Base-by-base conservation (phyloP, 768 basidiomycete genomes). In the Leccinum aurantiacum region DNA sequence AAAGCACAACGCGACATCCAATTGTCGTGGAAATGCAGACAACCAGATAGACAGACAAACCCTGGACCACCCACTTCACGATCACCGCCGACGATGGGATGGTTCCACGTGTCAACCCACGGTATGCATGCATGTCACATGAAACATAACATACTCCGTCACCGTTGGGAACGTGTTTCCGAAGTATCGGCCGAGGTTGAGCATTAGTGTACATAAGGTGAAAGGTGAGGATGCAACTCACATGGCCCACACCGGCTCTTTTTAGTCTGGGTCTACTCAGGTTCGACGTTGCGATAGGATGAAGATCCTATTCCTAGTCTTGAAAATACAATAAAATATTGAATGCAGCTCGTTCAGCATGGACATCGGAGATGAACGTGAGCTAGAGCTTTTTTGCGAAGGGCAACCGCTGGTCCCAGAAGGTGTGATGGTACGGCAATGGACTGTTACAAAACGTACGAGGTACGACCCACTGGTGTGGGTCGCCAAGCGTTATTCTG, bases 351-450 rank as follows among this genome's bases (percentile, higher is more conserved):
- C 25, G 29, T 53, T 35, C 44, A 46, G 14, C 29, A 52, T 33
- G 25, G 60, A 52, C 64, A 31, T 52, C 63, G 63, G 63, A 64
- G 44, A 64, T 64, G 64, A 66, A 57, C 55, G 56, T 64, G 63
- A 41, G 38, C 38, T 1, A 13, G 10, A 35, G 33, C n/a, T 19
- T 19, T 27, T 11, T 54, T 41, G 51, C 29, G 44, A 48, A 53
- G 15, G 58, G 29, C n/a, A 29, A 25, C 47, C n/a, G 33, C 19
- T n/a, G 3, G 27, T 31, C 22, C 14, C 13, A 15, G 13, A 50
- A 2, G 49, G 17, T 17, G 27, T 25, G 13, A 27, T 29, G 29
- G 41, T 10, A 35, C 29, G 15, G 22, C 48, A 53, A 60, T 24
- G 31, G 24, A 38, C 13, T 9, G 19, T 9, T 33, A 35, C 31